phyloP scores from a whole-genome alignment of 169 alveolate genomes.

The Plasmodium ovale region DNA sequence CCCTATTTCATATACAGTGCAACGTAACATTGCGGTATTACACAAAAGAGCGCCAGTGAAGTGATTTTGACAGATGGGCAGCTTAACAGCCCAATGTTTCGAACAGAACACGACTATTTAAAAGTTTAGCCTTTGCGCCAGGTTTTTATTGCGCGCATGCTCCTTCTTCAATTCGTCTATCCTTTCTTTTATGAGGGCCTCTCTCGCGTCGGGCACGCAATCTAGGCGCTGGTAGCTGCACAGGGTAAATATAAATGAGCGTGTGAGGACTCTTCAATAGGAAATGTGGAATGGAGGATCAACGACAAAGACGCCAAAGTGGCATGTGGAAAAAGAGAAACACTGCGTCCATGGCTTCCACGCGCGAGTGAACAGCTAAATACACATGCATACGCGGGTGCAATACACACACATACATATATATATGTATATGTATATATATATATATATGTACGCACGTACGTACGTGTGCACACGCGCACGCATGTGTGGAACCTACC shows the following conservation, averaged over 20 bases:
- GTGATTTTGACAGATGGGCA: too few species aligned
- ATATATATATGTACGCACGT: not conserved
- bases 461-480: not conserved
- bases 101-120: too few species aligned
- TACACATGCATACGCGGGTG: not conserved
- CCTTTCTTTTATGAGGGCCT: conserved; percentile 73
- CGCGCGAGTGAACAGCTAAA: too few species aligned
- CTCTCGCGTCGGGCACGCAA: conserved; percentile 78
- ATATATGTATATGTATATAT: conserved; percentile 6
- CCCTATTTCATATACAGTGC: too few species aligned
- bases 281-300: too few species aligned
- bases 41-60: conserved; percentile 18
- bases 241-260: not conserved
- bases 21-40: too few species aligned
- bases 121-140: conserved; percentile 68
- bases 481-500: not conserved
- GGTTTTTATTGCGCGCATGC: conserved; percentile 46
- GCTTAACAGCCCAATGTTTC: too few species aligned
- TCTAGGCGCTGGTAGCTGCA: conserved; percentile 79
- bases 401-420: not conserved
- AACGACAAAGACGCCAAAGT: too few species aligned
- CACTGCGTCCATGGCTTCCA: too few species aligned
- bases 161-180: conserved; percentile 56
- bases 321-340: too few species aligned
- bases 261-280: too few species aligned